A percentile compares a stretch with the other conserved stretches of the same genome.
Conservation (phyloP, 805 yeast genomes). For the Kodamaea neixiangensis region DNA sequence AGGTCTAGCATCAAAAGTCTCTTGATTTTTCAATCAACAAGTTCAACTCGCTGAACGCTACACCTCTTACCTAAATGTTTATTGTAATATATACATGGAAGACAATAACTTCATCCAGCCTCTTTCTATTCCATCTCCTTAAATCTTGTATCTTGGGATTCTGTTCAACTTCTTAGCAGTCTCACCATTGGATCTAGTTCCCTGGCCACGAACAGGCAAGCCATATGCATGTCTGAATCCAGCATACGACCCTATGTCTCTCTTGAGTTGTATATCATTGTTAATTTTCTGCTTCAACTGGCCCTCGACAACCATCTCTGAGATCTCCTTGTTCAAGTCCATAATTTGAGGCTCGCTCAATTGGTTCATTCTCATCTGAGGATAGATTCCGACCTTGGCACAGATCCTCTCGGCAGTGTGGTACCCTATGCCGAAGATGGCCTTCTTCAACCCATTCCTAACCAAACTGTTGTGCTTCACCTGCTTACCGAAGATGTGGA, state of each 20-base stretch:
- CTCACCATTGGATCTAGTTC: constrained; percentile 85
- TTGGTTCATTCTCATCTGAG: constrained; percentile 93
- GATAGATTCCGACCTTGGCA: constrained; percentile 87
- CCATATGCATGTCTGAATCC: constrained; percentile 91
- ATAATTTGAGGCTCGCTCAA: constrained; percentile 83
- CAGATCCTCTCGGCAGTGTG: constrained; percentile 73
- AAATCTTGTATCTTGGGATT: constrained; percentile 53
- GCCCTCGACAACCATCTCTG: constrained; percentile 81
- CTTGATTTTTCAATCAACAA: too few species aligned
- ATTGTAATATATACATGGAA: constrained; percentile 4
- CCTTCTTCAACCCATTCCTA: constrained; percentile 67
- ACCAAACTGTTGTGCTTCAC: constrained; percentile 46
- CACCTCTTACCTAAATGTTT: not conserved
- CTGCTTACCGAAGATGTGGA: constrained; percentile 46
- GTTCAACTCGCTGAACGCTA: too few species aligned
- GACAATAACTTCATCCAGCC: not conserved
- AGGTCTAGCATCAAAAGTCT: too few species aligned
- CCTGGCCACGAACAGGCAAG: constrained; percentile 71
- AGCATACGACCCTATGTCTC: constrained; percentile 77
- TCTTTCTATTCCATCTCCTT: not conserved
- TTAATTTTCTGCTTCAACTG: constrained; percentile 71
- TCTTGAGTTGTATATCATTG: constrained; percentile 77
- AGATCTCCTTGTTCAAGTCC: constrained; percentile 83
- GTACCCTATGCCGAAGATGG: constrained; percentile 86
- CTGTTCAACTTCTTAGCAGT: constrained; percentile 87